Evolutionary conservation across 352 stramenopile genomes (phyloP).

Genomic region (Globisporangium spinosum): DNA sequence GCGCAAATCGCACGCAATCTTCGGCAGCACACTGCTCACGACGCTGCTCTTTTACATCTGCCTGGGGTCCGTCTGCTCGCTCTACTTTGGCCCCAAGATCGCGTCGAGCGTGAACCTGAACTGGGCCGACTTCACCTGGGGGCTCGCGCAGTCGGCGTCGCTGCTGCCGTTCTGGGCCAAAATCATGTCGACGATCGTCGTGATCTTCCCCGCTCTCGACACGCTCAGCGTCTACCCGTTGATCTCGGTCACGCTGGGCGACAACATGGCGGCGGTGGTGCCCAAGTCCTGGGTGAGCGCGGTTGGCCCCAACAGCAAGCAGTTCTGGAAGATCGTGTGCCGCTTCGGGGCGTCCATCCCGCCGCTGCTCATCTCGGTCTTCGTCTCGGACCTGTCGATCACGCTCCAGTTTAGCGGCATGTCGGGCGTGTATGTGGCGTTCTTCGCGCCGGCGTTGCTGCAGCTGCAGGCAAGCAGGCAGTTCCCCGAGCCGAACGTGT

Average conservation of each 20-base stretch:
- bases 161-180: slow-evolving; percentile 57
- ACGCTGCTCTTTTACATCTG: slow-evolving; percentile 85
- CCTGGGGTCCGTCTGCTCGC: slow-evolving; percentile 65
- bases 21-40: slow-evolving; percentile 75
- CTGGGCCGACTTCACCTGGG: slow-evolving; percentile 87
- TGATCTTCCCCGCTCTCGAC: slow-evolving; percentile 88
- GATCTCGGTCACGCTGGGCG: slow-evolving; percentile 89
- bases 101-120: slow-evolving; percentile 90
- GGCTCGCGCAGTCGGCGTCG: slow-evolving; percentile 41
- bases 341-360: slow-evolving; percentile 74
- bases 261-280: slow-evolving; percentile 80
- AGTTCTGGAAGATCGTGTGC: slow-evolving; percentile 73
- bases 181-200: slow-evolving; percentile 72
- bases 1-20: slow-evolving; percentile 57
- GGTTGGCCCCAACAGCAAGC: slow-evolving; percentile 26
- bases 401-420: slow-evolving; percentile 85
- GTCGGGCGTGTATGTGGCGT: slow-evolving; percentile 76
- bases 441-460: slow-evolving; percentile 72
- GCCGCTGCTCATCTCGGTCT: slow-evolving; percentile 72
- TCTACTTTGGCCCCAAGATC: slow-evolving; percentile 84
- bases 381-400: slow-evolving; percentile 81
- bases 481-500: slow-evolving; percentile 49
- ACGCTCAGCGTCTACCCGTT: slow-evolving; percentile 90
- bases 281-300: slow-evolving; percentile 35
- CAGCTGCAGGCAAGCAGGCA: slow-evolving; percentile 53